These are phyloP conservation scores for Naganishia vaughanmartiniae DNA, from an alignment of 768 basidiomycete genomes.

Conservation along the genomic window DNA sequence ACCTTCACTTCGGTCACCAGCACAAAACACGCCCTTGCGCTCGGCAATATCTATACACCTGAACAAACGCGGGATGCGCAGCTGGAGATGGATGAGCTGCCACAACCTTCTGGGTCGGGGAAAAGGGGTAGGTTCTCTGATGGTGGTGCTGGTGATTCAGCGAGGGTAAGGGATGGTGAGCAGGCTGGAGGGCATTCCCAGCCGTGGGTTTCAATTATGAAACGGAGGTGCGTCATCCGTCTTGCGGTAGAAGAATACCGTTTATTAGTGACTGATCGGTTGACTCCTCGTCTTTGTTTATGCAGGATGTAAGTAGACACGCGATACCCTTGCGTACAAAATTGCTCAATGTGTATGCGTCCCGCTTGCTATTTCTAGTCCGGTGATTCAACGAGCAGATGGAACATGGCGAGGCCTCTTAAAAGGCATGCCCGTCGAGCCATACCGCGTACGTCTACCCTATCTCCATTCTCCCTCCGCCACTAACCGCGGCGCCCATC, in stretches of 20 bases:
- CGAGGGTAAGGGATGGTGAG: conserved; percentile 24
- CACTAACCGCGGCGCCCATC: too few species aligned
- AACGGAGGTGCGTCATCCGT: conserved; percentile 23
- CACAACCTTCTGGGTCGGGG: conserved; percentile 30
- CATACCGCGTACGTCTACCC: conserved; percentile 55
- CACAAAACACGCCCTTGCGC: conserved; percentile 73
- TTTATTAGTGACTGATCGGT: neutral
- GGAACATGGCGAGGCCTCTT: conserved; percentile 81
- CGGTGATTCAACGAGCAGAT: conserved; percentile 69
- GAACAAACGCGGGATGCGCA: conserved; percentile 62
- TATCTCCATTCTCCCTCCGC: neutral
- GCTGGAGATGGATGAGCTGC: conserved; percentile 53
- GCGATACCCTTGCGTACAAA: too few species aligned
- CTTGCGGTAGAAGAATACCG: neutral
- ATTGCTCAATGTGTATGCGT: neutral
- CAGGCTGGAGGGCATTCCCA: conserved; percentile 40
- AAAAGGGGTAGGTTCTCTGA: neutral
- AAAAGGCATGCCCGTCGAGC: conserved; percentile 66
- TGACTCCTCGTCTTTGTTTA: neutral
- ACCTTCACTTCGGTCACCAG: conserved; percentile 94
- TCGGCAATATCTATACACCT: conserved; percentile 69
- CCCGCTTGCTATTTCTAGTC: conserved; percentile 43
- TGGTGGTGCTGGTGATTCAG: conserved; percentile 19
- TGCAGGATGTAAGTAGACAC: conserved; percentile 12
- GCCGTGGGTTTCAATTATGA: conserved; percentile 68